Evolutionary conservation across 768 basidiomycete species (phyloP), one percentile per base, ranked within the genome.

Genomic region (Fomitopsis pulvina): DNA sequence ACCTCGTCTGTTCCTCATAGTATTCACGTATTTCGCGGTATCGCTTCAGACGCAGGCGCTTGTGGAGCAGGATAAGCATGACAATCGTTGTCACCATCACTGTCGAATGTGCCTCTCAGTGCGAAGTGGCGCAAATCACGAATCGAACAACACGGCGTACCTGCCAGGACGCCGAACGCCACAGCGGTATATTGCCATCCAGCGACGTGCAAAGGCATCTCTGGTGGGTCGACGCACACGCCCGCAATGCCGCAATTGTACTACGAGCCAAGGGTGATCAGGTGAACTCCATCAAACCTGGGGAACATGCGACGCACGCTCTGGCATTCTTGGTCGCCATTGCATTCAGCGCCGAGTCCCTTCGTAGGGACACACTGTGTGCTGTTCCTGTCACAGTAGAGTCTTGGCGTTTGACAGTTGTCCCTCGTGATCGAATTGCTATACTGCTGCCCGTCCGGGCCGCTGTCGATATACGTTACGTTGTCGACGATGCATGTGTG

Each of bases 251-350:
- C 63, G 48, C 72, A 75, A 47, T 67, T 70, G 29, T 61, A 56
- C 63, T 66, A 18, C 18, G 10, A 2, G 38, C 22, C 20, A 40
- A 28, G 18, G 30, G 22, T 9, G 6, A 16, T 45, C 43, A 45
- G 43, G 18, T 7, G 18, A 4, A 37, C 34, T 14, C 18, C 14
- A 8, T 37, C 14, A 51, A 6, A n/a, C 22, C n/a, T 42, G 32
- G 26, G 6, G 28, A 30, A 39, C 11, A 41, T 37, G 20, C 14
- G 34, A 41, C 71, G 26, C 28, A 77, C 77, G 44, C 69, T 60
- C 47, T 66, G 60, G 56, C 78, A 85, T 68, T 83, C 77, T 41
- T 74, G 71, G 59, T 85, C 81, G 9, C 69, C 68, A 4, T 55
- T 53, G 58, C 84, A 85, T 0, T 62, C 46, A 4, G 53, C 58